Evolutionary conservation across 2,329 filamentous ascomycete genomes (phyloP).

Genomic region (Kalmusia sp.): DNA sequence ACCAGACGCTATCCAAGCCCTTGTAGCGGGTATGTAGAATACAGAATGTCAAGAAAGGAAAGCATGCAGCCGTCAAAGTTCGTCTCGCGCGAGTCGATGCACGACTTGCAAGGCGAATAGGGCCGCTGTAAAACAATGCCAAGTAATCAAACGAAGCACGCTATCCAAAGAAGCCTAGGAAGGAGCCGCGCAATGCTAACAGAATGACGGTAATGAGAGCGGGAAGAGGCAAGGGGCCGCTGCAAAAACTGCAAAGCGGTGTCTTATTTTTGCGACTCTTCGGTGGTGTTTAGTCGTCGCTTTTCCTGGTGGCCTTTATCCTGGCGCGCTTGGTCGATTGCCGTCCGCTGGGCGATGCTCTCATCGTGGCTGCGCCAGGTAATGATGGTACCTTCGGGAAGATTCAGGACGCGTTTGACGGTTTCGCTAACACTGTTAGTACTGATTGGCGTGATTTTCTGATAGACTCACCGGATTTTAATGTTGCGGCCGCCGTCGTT

Average conservation of each 20-base stretch:
- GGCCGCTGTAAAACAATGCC: constrained; percentile 24
- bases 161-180: constrained; percentile 23
- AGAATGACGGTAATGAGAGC: constrained; percentile 12
- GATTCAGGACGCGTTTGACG: constrained; percentile 86
- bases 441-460: too few relatives aligned
- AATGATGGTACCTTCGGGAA: constrained; percentile 87
- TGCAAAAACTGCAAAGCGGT: constrained; percentile 31
- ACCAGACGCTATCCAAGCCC: constrained; percentile 20
- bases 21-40: constrained; percentile 31
- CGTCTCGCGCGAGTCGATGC: constrained; percentile 4
- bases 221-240: constrained; percentile 5
- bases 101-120: constrained; percentile 3
- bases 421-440: constrained; percentile 71
- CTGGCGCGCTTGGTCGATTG: constrained; percentile 88
- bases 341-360: constrained; percentile 89
- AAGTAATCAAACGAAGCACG: constrained; percentile 24
- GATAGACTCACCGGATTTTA: constrained; percentile 86
- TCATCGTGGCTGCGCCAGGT: constrained; percentile 97
- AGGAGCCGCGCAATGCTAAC: constrained; percentile 26
- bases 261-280: constrained; percentile 44
- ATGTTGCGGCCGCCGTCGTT: constrained; percentile 92
- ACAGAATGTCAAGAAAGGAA: constrained; percentile 28
- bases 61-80: constrained; percentile 12
- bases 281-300: constrained; percentile 49
- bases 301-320: constrained; percentile 70